Evolutionary conservation across 441 rosid species (phyloP), one percentile per base, ranked within the genome.

Genomic region (Cnidoscolus chayamansa): DNA sequence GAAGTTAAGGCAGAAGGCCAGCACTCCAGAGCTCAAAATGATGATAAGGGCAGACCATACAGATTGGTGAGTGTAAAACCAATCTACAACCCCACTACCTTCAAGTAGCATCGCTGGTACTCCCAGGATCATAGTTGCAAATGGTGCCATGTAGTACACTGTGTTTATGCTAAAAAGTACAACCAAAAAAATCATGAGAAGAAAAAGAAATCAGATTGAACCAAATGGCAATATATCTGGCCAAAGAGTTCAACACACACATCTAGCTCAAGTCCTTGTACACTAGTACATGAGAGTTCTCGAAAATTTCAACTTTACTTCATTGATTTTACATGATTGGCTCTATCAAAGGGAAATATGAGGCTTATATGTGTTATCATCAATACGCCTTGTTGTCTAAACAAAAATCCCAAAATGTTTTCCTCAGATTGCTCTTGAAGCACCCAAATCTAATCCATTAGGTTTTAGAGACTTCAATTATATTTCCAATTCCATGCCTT

Each of bases 71-170:
- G 91, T 82, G 17, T 83, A 74, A 82, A 95, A 81, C 99, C 99
- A 95, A 40, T 82, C 84, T 60, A 95, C 0, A 68, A 95, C 81
- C 54, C 98, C 98, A 15, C 71, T 74, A 47, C 99, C 99, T 90
- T 95, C 99, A 2, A 95, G 86, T 66, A 95, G 75, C 72, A 95
- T 10, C 1, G 99, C 98, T 5, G 99, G 99, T 53, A 87, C 45
- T 68, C 86, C 96, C 81, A 95, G 80, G 63, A 95, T 93, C 98
- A 91, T 86, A 75, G 98, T 95, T 68, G 99, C 99, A 72, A 86
- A 89, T 54, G 99, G 99, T 25, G 99, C 98, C 99, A 95, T 95
- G 84, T 95, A 95, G 87, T 90, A 95, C 58, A 95, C 99, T 0
- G 98, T 95, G 92, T 94, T 94, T 77, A 94, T 92, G 86, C 98